Evolutionary conservation across 1,284 basidiomycete species (phyloP), one percentile per base, ranked within the genome.

Genomic region (Gomphus bonarii): DNA sequence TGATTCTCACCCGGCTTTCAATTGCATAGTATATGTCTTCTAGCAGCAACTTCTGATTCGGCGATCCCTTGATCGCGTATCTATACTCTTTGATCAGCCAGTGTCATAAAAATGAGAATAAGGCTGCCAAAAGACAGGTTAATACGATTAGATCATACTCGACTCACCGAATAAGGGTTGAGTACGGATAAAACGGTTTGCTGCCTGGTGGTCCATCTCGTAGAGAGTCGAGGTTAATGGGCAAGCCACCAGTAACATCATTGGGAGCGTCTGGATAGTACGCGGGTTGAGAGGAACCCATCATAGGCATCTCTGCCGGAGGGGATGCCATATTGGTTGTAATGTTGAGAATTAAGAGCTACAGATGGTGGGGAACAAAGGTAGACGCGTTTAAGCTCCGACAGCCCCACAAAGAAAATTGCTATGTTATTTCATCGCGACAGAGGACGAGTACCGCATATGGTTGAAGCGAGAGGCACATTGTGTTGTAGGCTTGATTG

Each of bases 11-110:
- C 65, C 87, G 77, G 54, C 86, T 88, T 69, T 90, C 88, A 61
- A 91, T 90, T 16, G 88, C 88, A 70, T 89, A 89, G 68, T 91
- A 91, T 54, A 91, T 91, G 69, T 91, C 88, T 71, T 91, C 88
- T 54, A 91, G 70, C 57, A 91, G 71, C 59, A 91, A 68, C 66
- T 88, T 88, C 70, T 86, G 83, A 66, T 87, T 88, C 36, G 88
- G 88, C 6, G 88, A 87, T 60, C 88, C 88, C 71, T 91, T 91
- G 67, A 91, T 91, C 59, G 88, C 88, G 68, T 91, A 91, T 59
- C 86, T 90, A 63, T 11, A 30, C 33, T 30, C 50, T 33, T 18
- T 50, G 16, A 40, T 47, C 25, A 59, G 22, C 28, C 30, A 55
- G 48, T 62, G 55, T 46, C 44, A 20, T 57, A 40, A 38, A 9